Percentiles rank a stretch among this genome's conserved stretches.
Conservation (phyloP, 441 rosid genomes). For the Hura crepitans region DNA sequence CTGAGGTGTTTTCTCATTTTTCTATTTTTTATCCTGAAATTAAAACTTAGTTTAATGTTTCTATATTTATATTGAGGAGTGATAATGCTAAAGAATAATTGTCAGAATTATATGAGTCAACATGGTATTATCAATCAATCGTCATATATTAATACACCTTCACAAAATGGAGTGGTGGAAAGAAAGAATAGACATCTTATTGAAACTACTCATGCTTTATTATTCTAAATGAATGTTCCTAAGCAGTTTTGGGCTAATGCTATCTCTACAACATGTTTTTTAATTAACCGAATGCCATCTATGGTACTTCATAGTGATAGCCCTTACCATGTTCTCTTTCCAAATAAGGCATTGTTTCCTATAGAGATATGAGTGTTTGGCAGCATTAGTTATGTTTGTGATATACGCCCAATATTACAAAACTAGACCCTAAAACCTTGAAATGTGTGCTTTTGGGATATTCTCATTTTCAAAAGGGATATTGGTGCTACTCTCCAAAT, state of each 20-base stretch:
- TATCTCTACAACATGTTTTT: not conserved
- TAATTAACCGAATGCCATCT: not conserved
- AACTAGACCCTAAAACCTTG: not conserved
- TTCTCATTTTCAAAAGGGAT: not conserved
- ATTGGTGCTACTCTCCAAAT: not conserved
- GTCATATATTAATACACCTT: not conserved
- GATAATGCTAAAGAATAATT: not conserved
- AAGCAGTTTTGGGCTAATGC: not conserved
- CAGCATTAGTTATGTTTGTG: not conserved
- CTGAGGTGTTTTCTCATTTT: not conserved
- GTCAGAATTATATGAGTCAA: not conserved
- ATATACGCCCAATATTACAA: not conserved
- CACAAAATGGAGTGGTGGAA: not conserved
- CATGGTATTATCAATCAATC: not conserved
- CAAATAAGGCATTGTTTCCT: not conserved
- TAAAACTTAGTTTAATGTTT: not conserved
- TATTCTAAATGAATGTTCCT: not conserved
- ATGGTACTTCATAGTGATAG: not conserved
- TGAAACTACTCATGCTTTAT: not conserved
- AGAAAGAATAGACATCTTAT: not conserved
- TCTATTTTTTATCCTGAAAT: not conserved
- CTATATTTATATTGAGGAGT: not conserved
- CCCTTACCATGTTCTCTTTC: not conserved
- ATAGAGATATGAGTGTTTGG: not conserved
- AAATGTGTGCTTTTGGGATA: not conserved